These are phyloP conservation scores for Bipolaris bicolor DNA, from an alignment of 2,329 filamentous ascomycete species.

Conservation along the genomic window DNA sequence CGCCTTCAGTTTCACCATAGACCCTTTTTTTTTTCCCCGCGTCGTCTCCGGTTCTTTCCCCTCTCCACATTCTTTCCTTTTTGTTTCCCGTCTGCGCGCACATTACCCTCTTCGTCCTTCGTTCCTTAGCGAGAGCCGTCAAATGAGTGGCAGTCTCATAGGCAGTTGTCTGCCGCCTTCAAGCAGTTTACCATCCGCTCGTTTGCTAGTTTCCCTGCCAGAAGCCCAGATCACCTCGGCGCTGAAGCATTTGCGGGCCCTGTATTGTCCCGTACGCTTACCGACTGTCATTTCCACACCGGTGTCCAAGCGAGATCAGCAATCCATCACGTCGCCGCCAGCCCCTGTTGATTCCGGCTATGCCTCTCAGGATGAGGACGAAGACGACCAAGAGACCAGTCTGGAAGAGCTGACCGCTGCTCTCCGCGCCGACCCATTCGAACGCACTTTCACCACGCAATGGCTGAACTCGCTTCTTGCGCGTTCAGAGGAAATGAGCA, in stretches of 20 bases:
- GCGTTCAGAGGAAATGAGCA: constrained; percentile 35
- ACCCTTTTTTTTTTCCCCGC: constrained; percentile 25
- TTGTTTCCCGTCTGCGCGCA: constrained; percentile 5
- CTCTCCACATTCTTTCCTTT: constrained; percentile 9
- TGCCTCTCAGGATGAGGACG: constrained; percentile 42
- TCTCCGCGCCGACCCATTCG: constrained; percentile 43
- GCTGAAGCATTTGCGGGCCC: constrained; percentile 34
- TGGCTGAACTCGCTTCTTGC: constrained; percentile 45
- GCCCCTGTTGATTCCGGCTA: constrained; percentile 44
- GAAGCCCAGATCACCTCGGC: constrained; percentile 33
- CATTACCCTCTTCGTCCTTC: constrained; percentile 3
- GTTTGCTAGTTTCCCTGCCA: constrained; percentile 26
- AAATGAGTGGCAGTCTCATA: constrained; percentile 35
- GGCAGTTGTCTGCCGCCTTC: constrained; percentile 42
- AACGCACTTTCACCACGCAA: constrained; percentile 38
- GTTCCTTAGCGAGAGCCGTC: constrained; percentile 11
- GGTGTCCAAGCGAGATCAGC: constrained; percentile 18
- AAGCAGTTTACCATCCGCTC: constrained; percentile 41
- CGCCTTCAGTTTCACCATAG: constrained; percentile 14
- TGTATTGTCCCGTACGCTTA: constrained; percentile 46
- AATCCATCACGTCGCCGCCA: constrained; percentile 27
- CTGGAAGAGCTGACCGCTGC: constrained; percentile 34
- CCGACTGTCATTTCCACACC: constrained; percentile 26
- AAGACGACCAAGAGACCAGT: constrained; percentile 26
- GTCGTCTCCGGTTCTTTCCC: constrained; percentile 22